These are phyloP conservation scores for Setaria viridis DNA, from an alignment of 202 grass and related monocot species.

Conservation along the genomic window DNA sequence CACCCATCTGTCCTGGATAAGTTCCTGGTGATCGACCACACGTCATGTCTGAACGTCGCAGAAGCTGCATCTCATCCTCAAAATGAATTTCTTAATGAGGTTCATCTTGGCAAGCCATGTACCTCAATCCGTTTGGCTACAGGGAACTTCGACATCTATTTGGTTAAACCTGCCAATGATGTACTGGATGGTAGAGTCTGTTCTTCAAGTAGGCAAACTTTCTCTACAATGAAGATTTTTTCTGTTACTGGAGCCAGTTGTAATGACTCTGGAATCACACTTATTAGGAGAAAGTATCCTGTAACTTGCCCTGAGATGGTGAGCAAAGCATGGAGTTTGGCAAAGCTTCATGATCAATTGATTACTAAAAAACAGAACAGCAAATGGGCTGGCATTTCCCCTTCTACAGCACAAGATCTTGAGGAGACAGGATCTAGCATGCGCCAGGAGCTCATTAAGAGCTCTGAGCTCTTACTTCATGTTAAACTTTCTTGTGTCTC, in stretches of 20 bases:
- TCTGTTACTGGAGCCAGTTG: conserved; percentile 60
- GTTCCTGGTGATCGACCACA: conserved; percentile 82
- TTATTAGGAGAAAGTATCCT: conserved; percentile 68
- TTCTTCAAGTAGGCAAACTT: conserved; percentile 55
- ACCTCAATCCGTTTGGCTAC: conserved; percentile 75
- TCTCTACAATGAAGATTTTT: conserved; percentile 76
- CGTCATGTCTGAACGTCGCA: conserved; percentile 46
- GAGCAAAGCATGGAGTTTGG: conserved; percentile 78
- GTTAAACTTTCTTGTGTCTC: conserved; percentile 69
- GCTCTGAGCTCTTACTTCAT: conserved; percentile 79
- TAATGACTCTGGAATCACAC: conserved; percentile 59
- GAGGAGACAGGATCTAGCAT: conserved; percentile 63
- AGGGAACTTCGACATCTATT: conserved; percentile 73
- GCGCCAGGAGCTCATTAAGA: conserved; percentile 76
- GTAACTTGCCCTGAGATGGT: conserved; percentile 65
- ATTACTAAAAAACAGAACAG: conserved; percentile 55
- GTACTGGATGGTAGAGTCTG: conserved; percentile 42
- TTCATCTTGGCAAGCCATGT: conserved; percentile 50
- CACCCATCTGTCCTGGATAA: conserved; percentile 66
- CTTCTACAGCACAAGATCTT: conserved; percentile 67
- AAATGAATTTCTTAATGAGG: conserved; percentile 53
- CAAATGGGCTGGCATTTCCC: conserved; percentile 80
- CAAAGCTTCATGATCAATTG: conserved; percentile 67
- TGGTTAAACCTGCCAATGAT: conserved; percentile 59
- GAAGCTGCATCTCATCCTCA: conserved; percentile 43